Evolutionary conservation across 148 eudicot genomes (phyloP), one percentile per base, ranked within the genome.

Genomic region (Simmondsia chinensis): DNA sequence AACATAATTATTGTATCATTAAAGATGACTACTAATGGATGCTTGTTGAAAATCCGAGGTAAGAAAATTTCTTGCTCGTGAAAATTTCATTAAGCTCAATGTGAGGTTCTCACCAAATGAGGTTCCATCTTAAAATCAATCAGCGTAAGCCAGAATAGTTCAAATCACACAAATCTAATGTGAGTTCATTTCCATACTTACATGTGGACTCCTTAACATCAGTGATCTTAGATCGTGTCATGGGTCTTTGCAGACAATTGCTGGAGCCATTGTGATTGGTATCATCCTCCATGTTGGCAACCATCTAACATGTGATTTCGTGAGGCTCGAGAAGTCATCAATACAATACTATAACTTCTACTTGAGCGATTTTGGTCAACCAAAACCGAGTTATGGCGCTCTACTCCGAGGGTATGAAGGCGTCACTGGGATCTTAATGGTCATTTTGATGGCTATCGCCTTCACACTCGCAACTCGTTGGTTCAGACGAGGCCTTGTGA

Each of bases 291-390:
- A 83, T 41, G 94, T 63, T 23, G 87, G 84, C 6, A 70, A 73
- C 53, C 94, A 83, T 39, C 83, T 83, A 17, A 65, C 82, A 2
- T 83, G 94, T 51, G 94, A 83, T 68, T 83, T 83, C 43, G 84
- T 80, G 61, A 83, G 84, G 68, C 78, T 83, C 20, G 75, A 73
- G 64, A 66, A 51, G 22, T 67, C 75, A 26, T 52, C 83, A 9
- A 48, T 65, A 18, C n/a, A 19, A 19, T 59, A 40, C 9, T 83
- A 76, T 43, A 11, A 9, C 15, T 64, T 4, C 15, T 71, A 73
- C 50, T 51, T 83, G 48, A 56, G n/a, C 11, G 65, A 63, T 43
- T 83, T 83, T 52, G 80, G 81, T 23, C 13, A 5, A 12, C 14
- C 31, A 23, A 73, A 73, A 49, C 94, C 94, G 9, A 28, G 39